These are phyloP conservation scores for Vigna radiata DNA, from an alignment of 306 rosid species.

Conservation along the genomic window DNA sequence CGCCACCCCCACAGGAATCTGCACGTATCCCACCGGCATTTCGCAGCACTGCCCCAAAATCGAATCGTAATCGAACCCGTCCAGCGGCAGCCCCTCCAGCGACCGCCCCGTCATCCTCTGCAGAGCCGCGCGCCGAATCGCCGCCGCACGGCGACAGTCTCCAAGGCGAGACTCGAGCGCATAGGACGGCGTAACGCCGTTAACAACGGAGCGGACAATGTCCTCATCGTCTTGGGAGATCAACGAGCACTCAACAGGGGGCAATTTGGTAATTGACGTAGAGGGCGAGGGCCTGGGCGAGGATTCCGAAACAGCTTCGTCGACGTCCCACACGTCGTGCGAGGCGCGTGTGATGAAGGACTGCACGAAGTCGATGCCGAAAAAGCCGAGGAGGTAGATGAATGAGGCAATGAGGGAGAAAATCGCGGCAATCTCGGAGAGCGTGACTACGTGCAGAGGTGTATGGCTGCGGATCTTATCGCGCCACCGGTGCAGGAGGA, in stretches of 20 bases:
- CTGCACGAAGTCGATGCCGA: constrained; percentile 79
- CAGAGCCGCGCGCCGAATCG: constrained; percentile 78
- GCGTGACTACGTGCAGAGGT: constrained; percentile 69
- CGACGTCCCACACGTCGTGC: constrained; percentile 61
- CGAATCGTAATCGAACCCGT: constrained; percentile 79
- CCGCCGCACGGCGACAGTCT: constrained; percentile 73
- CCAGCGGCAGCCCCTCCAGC: constrained; percentile 74
- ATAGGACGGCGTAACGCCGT: constrained; percentile 67
- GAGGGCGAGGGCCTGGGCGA: neutral
- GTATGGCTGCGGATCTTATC: constrained; percentile 78
- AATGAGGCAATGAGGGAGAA: constrained; percentile 74
- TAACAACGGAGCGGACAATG: constrained; percentile 59
- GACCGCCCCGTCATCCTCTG: constrained; percentile 72
- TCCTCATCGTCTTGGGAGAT: constrained; percentile 54
- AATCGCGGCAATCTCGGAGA: constrained; percentile 67
- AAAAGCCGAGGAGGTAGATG: constrained; percentile 77
- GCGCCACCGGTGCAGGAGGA: constrained; percentile 73
- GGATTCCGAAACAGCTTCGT: constrained; percentile 15
- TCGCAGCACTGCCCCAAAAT: constrained; percentile 96
- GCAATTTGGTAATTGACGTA: constrained; percentile 12
- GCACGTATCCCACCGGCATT: constrained; percentile 88
- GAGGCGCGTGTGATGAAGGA: constrained; percentile 68
- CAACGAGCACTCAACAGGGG: neutral
- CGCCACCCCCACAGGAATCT: constrained; percentile 92
- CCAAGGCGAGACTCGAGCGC: constrained; percentile 75